Percentiles rank a stretch among this genome's conserved stretches.
Conservation (phyloP, 495 filamentous ascomycete genomes). For the Aspergillus cavernicola region DNA sequence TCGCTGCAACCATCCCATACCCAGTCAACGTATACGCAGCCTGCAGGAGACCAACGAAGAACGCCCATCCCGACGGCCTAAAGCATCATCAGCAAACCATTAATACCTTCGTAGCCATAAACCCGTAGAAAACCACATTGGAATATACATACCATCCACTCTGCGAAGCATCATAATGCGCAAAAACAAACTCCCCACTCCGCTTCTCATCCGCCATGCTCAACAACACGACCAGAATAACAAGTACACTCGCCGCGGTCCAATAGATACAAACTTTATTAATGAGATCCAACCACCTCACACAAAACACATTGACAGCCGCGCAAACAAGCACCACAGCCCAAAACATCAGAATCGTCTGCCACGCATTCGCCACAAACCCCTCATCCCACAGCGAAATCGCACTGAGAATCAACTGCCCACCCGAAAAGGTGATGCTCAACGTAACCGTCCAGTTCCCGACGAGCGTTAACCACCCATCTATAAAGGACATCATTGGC, state of each 20-base stretch:
- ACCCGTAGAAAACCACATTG: not conserved
- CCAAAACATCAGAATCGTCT: constrained; percentile 65
- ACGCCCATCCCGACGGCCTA: constrained; percentile 57
- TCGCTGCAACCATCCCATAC: constrained; percentile 55
- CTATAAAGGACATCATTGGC: constrained; percentile 63
- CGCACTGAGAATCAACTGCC: constrained; percentile 57
- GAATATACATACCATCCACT: constrained; percentile 48
- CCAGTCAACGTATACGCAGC: constrained; percentile 59
- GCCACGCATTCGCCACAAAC: constrained; percentile 58
- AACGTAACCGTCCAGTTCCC: constrained; percentile 62
- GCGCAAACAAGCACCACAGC: constrained; percentile 57
- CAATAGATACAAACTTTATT: constrained; percentile 68
- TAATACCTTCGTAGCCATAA: no score
- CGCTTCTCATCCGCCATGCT: constrained; percentile 52
- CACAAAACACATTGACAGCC: constrained; percentile 54
- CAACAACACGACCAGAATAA: constrained; percentile 56
- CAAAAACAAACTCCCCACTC: constrained; percentile 57
- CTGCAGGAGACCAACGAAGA: constrained; percentile 60
- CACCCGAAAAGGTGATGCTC: constrained; percentile 49
- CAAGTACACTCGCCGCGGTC: constrained; percentile 57
- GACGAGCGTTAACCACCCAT: constrained; percentile 71
- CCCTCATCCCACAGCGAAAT: constrained; percentile 59
- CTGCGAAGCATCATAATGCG: constrained; percentile 53
- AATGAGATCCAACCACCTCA: constrained; percentile 57
- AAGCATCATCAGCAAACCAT: not conserved